Percentiles rank a stretch among this genome's conserved stretches.
phyloP scores from a whole-genome alignment of 129 eudicot species.

The Pittosporum tobira region DNA sequence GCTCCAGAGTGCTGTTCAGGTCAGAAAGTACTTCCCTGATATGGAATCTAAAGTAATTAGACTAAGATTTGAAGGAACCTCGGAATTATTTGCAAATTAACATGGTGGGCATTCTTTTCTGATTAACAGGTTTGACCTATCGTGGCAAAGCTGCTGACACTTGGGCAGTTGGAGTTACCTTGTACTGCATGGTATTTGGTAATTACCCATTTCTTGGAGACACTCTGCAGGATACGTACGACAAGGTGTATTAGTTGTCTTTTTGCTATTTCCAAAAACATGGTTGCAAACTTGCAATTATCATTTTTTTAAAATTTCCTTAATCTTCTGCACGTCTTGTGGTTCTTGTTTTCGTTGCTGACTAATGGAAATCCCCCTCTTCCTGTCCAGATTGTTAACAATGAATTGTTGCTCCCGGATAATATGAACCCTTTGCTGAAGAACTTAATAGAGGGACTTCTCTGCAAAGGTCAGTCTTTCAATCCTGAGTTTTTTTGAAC shows the following conservation, averaged over 20 bases:
- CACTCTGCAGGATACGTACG: slow-evolving; percentile 92
- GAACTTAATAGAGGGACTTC: slow-evolving; percentile 81
- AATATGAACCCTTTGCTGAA: slow-evolving; percentile 57
- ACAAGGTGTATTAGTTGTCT: slow-evolving; percentile 55
- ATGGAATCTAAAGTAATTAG: not conserved
- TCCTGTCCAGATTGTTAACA: slow-evolving; percentile 59
- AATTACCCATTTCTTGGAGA: slow-evolving; percentile 89
- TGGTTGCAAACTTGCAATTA: too few relatives aligned
- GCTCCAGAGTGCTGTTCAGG: slow-evolving; percentile 99
- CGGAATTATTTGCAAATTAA: not conserved
- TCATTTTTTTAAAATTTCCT: too few relatives aligned
- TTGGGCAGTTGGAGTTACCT: slow-evolving; percentile 96
- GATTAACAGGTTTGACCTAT: slow-evolving; percentile 58
- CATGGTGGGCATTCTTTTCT: not conserved
- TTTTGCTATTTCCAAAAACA: not conserved
- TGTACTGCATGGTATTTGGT: slow-evolving; percentile 80
- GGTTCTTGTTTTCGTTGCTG: not conserved
- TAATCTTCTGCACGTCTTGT: not conserved
- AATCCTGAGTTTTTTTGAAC: too few relatives aligned
- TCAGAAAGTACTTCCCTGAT: slow-evolving; percentile 22
- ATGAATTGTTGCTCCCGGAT: slow-evolving; percentile 50
- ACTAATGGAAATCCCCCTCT: not conserved
- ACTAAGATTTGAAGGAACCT: not conserved
- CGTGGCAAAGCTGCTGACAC: slow-evolving; percentile 95
- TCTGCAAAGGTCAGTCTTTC: slow-evolving; percentile 96